Evolutionary conservation across 371 early-diverging fungal species (phyloP).

Genomic region (Smittium culicis): DNA sequence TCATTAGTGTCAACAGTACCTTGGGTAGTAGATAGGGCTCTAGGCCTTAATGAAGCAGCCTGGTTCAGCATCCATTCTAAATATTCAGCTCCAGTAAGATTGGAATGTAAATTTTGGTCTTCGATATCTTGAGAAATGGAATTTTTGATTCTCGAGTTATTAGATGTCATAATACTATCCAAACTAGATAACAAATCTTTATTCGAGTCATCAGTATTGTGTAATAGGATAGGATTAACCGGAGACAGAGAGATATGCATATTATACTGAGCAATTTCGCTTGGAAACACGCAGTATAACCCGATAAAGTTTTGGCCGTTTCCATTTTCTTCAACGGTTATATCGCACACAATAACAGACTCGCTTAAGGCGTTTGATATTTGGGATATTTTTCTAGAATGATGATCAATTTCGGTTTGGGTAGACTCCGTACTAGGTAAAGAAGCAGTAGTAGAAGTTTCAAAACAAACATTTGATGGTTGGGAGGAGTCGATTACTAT

Average conservation of each 20-base stretch:
- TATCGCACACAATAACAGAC: background rate
- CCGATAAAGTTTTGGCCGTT: background rate
- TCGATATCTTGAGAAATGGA: background rate
- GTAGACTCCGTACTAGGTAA: background rate
- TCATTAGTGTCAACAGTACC: slow-evolving; percentile 3
- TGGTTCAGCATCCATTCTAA: background rate
- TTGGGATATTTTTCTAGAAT: background rate
- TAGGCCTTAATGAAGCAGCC: background rate
- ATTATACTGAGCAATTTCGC: background rate
- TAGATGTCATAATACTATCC: background rate
- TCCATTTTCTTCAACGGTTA: background rate
- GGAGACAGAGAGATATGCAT: background rate
- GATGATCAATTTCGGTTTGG: background rate
- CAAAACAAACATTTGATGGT: background rate
- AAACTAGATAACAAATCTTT: background rate
- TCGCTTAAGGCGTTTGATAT: background rate
- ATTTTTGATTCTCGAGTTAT: background rate
- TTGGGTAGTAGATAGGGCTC: slow-evolving; percentile 4
- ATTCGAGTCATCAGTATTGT: background rate
- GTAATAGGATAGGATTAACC: background rate
- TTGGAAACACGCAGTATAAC: background rate
- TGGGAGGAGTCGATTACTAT: background rate
- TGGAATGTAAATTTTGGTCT: background rate
- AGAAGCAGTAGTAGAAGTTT: background rate
- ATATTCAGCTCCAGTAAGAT: slow-evolving; percentile 1